Evolutionary conservation across 805 yeast genomes (phyloP).

Genomic region (Yarrowia phangngaensis): DNA sequence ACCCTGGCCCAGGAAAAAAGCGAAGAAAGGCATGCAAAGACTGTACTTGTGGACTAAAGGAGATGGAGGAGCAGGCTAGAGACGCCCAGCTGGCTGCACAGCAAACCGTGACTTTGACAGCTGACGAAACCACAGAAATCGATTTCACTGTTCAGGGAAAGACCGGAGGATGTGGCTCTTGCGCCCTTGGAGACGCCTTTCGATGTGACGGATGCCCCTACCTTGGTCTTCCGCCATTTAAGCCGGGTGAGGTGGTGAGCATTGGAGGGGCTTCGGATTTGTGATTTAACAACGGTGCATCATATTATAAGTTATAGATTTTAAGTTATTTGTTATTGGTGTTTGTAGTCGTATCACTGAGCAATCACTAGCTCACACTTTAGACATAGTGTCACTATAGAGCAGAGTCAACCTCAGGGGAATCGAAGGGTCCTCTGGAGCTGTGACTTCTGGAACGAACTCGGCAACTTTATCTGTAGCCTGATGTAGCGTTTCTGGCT

Average conservation of each 20-base stretch:
- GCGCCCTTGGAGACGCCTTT: conserved; percentile 97
- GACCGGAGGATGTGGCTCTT: conserved; percentile 95
- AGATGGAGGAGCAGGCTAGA: conserved; percentile 57
- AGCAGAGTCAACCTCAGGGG: no score
- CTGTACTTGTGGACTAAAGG: conserved; percentile 95
- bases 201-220: conserved; percentile 98
- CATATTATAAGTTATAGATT: no score
- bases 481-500: no score
- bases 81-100: conserved; percentile 48
- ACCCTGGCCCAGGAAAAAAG: conserved; percentile 46
- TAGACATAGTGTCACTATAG: no score
- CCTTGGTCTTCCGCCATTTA: conserved; percentile 94
- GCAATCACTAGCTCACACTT: no score
- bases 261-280: conserved; percentile 45
- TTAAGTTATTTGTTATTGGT: no score
- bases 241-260: conserved; percentile 89
- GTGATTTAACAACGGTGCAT: neutral
- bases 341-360: no score
- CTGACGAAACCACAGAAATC: conserved; percentile 77
- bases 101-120: conserved; percentile 51
- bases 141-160: conserved; percentile 97
- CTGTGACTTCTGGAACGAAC: no score
- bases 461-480: no score
- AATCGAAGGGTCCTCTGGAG: no score
- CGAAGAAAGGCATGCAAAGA: conserved; percentile 95